A percentile compares a stretch with the other conserved stretches of the same genome.
Evolutionary conservation across 2,329 filamentous ascomycete species (phyloP).

Genomic region (Venturia carpophila): DNA sequence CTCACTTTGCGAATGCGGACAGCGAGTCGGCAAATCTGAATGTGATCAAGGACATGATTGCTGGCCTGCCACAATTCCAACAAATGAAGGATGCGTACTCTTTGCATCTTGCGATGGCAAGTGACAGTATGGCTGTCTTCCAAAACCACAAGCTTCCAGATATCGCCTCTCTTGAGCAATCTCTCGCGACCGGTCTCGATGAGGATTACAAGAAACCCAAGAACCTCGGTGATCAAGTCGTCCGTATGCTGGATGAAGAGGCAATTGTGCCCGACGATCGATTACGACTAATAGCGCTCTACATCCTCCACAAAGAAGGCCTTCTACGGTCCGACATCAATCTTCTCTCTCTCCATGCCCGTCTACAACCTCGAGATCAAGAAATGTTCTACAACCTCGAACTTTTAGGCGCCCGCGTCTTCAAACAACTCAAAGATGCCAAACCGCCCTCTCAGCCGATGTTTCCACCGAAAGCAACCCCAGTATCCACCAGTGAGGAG

Average conservation of each 20-base stretch:
- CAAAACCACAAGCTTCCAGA: constrained; percentile 78
- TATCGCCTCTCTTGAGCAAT: constrained; percentile 78
- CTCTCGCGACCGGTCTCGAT: constrained; percentile 81
- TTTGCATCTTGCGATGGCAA: constrained; percentile 89
- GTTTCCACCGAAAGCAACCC: constrained; percentile 59
- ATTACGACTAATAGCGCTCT: constrained; percentile 76
- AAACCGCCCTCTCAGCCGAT: constrained; percentile 58
- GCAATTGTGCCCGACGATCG: constrained; percentile 64
- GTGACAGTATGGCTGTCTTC: constrained; percentile 94
- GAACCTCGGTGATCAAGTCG: constrained; percentile 75
- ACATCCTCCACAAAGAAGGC: constrained; percentile 78
- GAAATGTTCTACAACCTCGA: constrained; percentile 71
- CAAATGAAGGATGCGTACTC: constrained; percentile 94
- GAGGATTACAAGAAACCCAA: constrained; percentile 90
- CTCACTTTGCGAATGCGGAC: constrained; percentile 70
- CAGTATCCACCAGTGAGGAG: constrained; percentile 51
- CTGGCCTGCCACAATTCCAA: constrained; percentile 86
- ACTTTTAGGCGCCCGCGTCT: constrained; percentile 67
- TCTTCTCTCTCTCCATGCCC: constrained; percentile 75
- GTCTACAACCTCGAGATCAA: constrained; percentile 65
- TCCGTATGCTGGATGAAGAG: constrained; percentile 81
- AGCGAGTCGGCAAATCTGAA: constrained; percentile 58
- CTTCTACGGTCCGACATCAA: constrained; percentile 76
- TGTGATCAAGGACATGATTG: constrained; percentile 95
- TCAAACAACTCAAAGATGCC: constrained; percentile 68